These are phyloP conservation scores for Epithele typhae DNA, from an alignment of 768 basidiomycete species.

Conservation along the genomic window DNA sequence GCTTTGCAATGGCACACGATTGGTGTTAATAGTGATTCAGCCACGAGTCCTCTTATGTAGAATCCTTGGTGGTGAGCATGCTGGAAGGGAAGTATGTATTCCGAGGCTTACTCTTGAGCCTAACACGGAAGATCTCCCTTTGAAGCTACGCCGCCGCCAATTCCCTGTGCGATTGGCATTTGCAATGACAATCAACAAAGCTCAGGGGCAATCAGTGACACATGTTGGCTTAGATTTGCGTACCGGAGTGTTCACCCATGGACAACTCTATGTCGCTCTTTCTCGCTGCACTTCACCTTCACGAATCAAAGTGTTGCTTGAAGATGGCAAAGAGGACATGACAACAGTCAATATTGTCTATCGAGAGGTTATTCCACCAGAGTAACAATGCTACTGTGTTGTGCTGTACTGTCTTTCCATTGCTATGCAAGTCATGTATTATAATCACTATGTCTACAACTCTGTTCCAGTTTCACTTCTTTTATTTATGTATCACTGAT, in stretches of 20 bases:
- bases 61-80: slow-evolving; percentile 33
- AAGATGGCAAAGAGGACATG: too few species aligned
- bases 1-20: slow-evolving; percentile 34
- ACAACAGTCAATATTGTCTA: too few species aligned
- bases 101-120: slow-evolving; percentile 32
- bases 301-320: too few species aligned
- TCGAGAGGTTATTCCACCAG: too few species aligned
- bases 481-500: too few species aligned
- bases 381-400: too few species aligned
- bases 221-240: slow-evolving; percentile 38
- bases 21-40: slow-evolving; percentile 26
- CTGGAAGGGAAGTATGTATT: slow-evolving; percentile 25
- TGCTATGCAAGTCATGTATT: too few species aligned
- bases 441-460: too few species aligned
- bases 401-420: too few species aligned
- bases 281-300: slow-evolving; percentile 31
- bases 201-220: slow-evolving; percentile 43
- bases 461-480: too few species aligned
- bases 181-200: slow-evolving; percentile 25
- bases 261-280: slow-evolving; percentile 42
- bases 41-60: slow-evolving; percentile 30
- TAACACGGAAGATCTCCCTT: slow-evolving; percentile 24
- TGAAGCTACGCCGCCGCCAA: slow-evolving; percentile 29
- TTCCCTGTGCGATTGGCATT: slow-evolving; percentile 43
- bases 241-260: slow-evolving; percentile 36